phyloP scores from a whole-genome alignment of 345 rosid species.

The Aethionema arabicum region DNA sequence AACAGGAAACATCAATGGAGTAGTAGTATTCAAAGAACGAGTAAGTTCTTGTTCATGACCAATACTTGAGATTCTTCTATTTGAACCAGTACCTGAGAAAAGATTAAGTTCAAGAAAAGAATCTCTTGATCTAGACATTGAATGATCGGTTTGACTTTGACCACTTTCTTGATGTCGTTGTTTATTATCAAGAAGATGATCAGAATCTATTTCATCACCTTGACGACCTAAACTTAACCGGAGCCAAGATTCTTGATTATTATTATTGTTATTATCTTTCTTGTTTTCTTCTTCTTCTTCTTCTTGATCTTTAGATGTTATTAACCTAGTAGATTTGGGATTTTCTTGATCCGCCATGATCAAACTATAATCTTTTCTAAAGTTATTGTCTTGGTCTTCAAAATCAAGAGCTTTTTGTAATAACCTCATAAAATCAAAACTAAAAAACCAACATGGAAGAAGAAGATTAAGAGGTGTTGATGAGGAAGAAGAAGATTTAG shows the following conservation, averaged over 20 bases:
- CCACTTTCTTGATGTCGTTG: slow-evolving; percentile 14
- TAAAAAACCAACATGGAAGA: slow-evolving; percentile 42
- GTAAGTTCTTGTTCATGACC: slow-evolving; percentile 39
- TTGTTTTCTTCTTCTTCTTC: slow-evolving; percentile 3
- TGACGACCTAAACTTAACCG: slow-evolving; percentile 68
- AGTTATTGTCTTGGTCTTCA: slow-evolving; percentile 31
- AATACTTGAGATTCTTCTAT: slow-evolving; percentile 12
- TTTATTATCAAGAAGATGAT: slow-evolving; percentile 23
- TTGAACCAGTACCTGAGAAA: slow-evolving; percentile 35
- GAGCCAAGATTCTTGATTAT: slow-evolving; percentile 65
- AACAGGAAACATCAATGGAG: slow-evolving; percentile 41
- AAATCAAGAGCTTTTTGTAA: slow-evolving; percentile 48
- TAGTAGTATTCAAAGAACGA: slow-evolving; percentile 42
- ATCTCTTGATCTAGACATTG: slow-evolving; percentile 24
- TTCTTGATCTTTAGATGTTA: slow-evolving; percentile 53
- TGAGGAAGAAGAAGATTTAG: slow-evolving; percentile 35
- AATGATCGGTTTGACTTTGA: slow-evolving; percentile 35
- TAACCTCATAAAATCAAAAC: slow-evolving; percentile 50
- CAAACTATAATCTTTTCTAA: slow-evolving; percentile 32
- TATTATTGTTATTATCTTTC: slow-evolving; percentile 30
- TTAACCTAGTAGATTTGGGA: slow-evolving; percentile 65
- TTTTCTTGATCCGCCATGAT: slow-evolving; percentile 79
- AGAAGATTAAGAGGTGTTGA: slow-evolving; percentile 28
- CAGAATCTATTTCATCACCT: slow-evolving; percentile 27
- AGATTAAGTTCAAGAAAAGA: slow-evolving; percentile 43